Conservation (phyloP, 306 rosid genomes). For the Abrus precatorius region DNA sequence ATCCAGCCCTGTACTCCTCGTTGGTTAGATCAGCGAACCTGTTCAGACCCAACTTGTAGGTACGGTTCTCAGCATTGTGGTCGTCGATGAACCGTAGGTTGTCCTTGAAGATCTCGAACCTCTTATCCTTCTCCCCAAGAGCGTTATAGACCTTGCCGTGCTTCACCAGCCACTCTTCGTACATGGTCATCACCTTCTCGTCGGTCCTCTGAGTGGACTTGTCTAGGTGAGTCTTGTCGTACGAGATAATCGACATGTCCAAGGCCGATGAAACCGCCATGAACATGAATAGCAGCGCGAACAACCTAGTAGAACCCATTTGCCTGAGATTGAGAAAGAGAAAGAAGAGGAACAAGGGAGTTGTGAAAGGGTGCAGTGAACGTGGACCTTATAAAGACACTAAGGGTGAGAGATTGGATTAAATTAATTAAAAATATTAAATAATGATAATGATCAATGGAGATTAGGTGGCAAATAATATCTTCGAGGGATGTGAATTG, state of each 20-base stretch:
- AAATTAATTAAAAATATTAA: background rate
- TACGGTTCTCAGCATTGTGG: slow-evolving; percentile 60
- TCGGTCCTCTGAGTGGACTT: slow-evolving; percentile 60
- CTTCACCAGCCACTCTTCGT: slow-evolving; percentile 76
- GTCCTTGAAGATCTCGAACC: slow-evolving; percentile 90
- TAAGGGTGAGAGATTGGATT: slow-evolving; percentile 3
- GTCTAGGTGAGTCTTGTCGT: slow-evolving; percentile 53
- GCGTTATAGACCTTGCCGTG: slow-evolving; percentile 74
- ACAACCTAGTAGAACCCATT: slow-evolving; percentile 60
- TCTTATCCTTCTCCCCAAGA: slow-evolving; percentile 70
- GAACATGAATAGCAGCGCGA: slow-evolving; percentile 48
- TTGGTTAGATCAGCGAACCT: slow-evolving; percentile 93
- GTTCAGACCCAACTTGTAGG: slow-evolving; percentile 76
- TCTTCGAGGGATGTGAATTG: background rate
- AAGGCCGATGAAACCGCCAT: slow-evolving; percentile 64
- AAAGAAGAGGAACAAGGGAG: background rate
- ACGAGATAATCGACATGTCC: slow-evolving; percentile 78
- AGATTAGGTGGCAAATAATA: slow-evolving; percentile 38
- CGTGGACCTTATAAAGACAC: slow-evolving; percentile 55
- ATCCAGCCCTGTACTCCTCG: slow-evolving; percentile 80
- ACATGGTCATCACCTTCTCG: slow-evolving; percentile 66
- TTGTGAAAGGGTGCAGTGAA: slow-evolving; percentile 34
- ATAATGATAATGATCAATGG: background rate
- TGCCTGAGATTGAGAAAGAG: background rate
- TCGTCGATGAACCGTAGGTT: slow-evolving; percentile 82